A percentile compares a stretch with the other conserved stretches of the same genome.
Evolutionary conservation across 2,329 filamentous ascomycete species (phyloP).

Genomic region (Neobulgaria alba): DNA sequence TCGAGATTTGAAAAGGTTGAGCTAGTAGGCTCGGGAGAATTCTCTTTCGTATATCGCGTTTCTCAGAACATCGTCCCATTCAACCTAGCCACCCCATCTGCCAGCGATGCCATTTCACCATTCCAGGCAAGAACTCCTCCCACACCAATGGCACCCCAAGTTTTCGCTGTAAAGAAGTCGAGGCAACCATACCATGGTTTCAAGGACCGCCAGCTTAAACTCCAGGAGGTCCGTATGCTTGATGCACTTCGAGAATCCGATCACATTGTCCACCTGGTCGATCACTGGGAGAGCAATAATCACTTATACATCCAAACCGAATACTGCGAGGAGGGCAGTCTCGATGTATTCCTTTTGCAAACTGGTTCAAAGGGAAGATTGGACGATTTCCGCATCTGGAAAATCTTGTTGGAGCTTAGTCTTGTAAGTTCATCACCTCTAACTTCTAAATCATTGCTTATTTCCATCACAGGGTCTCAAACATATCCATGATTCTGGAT

Average conservation of each 20-base stretch:
- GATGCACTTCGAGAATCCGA: slow-evolving; percentile 70
- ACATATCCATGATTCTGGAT: slow-evolving; percentile 81
- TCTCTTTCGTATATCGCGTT: slow-evolving; percentile 85
- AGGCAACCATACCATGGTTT: slow-evolving; percentile 69
- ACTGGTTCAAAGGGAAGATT: slow-evolving; percentile 77
- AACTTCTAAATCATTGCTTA: slow-evolving; percentile 12
- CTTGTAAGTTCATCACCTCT: slow-evolving; percentile 48
- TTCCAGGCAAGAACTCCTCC: slow-evolving; percentile 42
- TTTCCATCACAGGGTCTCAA: slow-evolving; percentile 60
- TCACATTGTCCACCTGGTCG: slow-evolving; percentile 75
- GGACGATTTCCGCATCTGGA: slow-evolving; percentile 98
- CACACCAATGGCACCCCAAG: slow-evolving; percentile 45
- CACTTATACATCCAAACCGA: slow-evolving; percentile 97
- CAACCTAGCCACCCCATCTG: slow-evolving; percentile 28
- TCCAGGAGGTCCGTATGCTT: slow-evolving; percentile 76
- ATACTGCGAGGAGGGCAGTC: slow-evolving; percentile 87
- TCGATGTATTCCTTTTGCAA: slow-evolving; percentile 77
- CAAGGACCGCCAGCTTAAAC: slow-evolving; percentile 72
- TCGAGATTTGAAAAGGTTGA: slow-evolving; percentile 75
- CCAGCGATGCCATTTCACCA: slow-evolving; percentile 37
- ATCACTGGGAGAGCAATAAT: slow-evolving; percentile 79
- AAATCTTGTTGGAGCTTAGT: slow-evolving; percentile 81
- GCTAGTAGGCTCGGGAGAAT: slow-evolving; percentile 78
- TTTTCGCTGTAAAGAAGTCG: slow-evolving; percentile 93
- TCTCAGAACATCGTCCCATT: slow-evolving; percentile 36